Base-by-base conservation (phyloP, 140 eudicot species). In the Bidens hawaiensis region DNA sequence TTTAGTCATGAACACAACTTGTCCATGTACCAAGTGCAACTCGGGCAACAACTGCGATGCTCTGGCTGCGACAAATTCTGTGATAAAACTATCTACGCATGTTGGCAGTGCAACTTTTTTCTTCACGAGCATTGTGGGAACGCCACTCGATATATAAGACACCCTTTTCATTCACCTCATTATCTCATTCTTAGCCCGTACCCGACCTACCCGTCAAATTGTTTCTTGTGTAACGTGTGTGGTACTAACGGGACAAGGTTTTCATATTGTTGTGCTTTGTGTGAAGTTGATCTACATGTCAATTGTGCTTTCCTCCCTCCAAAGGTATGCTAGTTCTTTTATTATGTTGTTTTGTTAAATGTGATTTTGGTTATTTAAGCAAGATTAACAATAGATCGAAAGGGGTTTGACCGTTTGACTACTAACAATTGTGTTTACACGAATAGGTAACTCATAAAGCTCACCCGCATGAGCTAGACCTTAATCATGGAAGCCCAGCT, bases 121-220 rank as follows among this genome's bases (percentile, higher is more conserved):
- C 91, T 87, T 45, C 95, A 87, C 16, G 85, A 83, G 18, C 84
- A 87, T 57, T 87, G 91, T 9, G 85, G 88, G 3, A 83, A 86
- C 24, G 85, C 95, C 3, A 71, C 69, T 33, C 81, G 95, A 17
- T 83, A 65, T 47, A 68, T 86, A 47, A 74, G 76, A 14, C 90
- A 83, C 53, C 90, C 88, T 12, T 73, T 73, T 22, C 90, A 86
- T 60, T 15, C 76, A 0, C 0, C 56, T 3, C 95, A 86, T 65
- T 90, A 75, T 52, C 82, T 86, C 21, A 69, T 79, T 58, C 95
- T 86, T 69, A 17, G 77, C 60, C 90, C 90, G 0, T 72, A 43
- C 13, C 95, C 90, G 14, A 83, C 95, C 40, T 86, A 86, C 69
- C 79, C 85, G 45, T 68, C 88, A n/a, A 81, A 83, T 49, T 78